phyloP scores from a whole-genome alignment of 2,329 filamentous ascomycete species.

The Zalaria sp. region DNA sequence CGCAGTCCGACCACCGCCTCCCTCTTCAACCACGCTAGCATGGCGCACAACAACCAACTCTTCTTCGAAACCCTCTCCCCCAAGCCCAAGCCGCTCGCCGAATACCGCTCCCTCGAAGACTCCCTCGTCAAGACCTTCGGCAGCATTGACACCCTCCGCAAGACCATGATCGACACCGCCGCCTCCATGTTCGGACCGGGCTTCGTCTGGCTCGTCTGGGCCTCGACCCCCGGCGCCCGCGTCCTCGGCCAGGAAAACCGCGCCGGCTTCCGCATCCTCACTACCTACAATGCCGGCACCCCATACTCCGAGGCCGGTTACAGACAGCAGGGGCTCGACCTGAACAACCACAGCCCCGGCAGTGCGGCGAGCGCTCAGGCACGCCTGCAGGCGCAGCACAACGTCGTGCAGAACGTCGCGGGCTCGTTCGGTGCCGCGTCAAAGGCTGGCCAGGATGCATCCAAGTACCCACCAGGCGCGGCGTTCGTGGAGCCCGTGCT shows the following conservation, averaged over 20 bases:
- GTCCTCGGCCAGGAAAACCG: constrained; percentile 27
- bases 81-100: constrained; percentile 27
- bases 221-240: constrained; percentile 16
- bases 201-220: constrained; percentile 80
- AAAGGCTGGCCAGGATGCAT: constrained; percentile 13
- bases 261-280: constrained; percentile 51
- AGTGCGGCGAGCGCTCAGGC: constrained; percentile 5
- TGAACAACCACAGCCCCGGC: constrained; percentile 42
- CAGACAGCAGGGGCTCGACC: constrained; percentile 54
- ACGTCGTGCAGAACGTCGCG: constrained; percentile 19
- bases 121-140: constrained; percentile 61
- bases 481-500: constrained; percentile 61
- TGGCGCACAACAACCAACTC: constrained; percentile 84
- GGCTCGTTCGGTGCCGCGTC: constrained; percentile 24
- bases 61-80: constrained; percentile 46
- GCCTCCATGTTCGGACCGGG: constrained; percentile 90
- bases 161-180: constrained; percentile 68
- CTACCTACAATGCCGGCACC: constrained; percentile 82
- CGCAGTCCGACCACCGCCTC: constrained; percentile 65
- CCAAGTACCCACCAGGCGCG: constrained; percentile 46
- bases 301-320: constrained; percentile 78
- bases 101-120: constrained; percentile 41
- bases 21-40: constrained; percentile 91
- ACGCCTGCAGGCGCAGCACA: not conserved
- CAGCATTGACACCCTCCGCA: constrained; percentile 66